phyloP scores from a whole-genome alignment of 345 rosid species.

The Gossypioides kirkii region DNA sequence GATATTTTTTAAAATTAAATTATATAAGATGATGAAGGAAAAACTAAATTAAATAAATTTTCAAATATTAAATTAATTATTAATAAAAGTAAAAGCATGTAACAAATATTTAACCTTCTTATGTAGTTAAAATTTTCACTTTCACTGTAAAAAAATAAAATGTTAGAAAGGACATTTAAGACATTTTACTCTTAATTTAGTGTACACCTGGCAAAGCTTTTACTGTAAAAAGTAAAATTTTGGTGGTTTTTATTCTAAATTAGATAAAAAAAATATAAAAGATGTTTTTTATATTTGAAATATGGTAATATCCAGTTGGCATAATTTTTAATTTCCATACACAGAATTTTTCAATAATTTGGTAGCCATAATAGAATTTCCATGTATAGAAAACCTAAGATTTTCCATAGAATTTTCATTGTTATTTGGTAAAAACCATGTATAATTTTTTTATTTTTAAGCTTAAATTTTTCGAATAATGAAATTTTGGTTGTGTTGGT shows the following conservation, averaged over 20 bases:
- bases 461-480: too few relatives aligned
- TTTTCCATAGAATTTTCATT: background rate
- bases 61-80: background rate
- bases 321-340: background rate
- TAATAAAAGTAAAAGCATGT: background rate
- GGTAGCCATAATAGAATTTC: background rate
- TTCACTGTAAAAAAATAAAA: background rate
- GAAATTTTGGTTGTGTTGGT: too few relatives aligned
- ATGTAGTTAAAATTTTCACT: background rate
- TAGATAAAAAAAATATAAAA: background rate
- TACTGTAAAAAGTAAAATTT: background rate
- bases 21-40: too few relatives aligned
- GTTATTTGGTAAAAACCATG: background rate
- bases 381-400: too few relatives aligned
- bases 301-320: conserved; percentile 15
- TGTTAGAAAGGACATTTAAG: background rate
- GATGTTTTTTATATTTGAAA: conserved; percentile 12
- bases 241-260: background rate
- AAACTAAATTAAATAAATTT: too few relatives aligned
- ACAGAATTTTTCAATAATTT: background rate
- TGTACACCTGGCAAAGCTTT: background rate
- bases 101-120: background rate
- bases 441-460: too few relatives aligned
- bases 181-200: background rate
- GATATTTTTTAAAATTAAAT: too few relatives aligned